Evolutionary conservation across 495 filamentous ascomycete species (phyloP).

Genomic region (Saxophila tyrrhenica): DNA sequence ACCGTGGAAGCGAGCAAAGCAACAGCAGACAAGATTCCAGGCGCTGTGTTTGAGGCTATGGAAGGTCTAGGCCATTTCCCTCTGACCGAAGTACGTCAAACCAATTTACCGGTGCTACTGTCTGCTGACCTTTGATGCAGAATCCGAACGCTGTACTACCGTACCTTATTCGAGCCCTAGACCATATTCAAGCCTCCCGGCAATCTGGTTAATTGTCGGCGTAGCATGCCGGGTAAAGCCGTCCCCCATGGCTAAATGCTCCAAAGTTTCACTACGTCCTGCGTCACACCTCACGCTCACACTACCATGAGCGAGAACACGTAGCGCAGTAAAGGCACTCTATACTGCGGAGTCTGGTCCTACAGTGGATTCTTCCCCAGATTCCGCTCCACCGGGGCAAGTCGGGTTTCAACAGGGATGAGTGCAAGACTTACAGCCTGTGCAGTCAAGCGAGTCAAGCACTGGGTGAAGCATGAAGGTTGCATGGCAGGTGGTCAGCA

Average conservation of each 20-base stretch:
- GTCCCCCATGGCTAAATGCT: neutral
- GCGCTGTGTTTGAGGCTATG: constrained; percentile 31
- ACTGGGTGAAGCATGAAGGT: no score
- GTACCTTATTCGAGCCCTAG: constrained; percentile 14
- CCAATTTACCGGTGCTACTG: neutral
- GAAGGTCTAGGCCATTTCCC: constrained; percentile 29
- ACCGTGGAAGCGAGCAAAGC: constrained; percentile 28
- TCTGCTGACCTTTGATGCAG: constrained; percentile 1
- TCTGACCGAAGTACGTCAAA: constrained; percentile 16
- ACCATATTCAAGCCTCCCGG: constrained; percentile 4
- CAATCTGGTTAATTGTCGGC: neutral
- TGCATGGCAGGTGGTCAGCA: no score
- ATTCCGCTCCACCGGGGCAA: neutral
- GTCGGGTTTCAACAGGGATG: neutral
- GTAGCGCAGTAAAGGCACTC: no score
- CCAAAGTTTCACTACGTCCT: neutral
- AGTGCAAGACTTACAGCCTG: neutral
- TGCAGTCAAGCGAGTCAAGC: neutral
- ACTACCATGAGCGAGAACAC: no score
- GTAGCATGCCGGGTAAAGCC: neutral
- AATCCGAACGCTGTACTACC: constrained; percentile 19
- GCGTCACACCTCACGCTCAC: no score
- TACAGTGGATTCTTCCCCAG: no score
- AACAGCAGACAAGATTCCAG: constrained; percentile 31
- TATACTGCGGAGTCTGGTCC: neutral